phyloP scores from a whole-genome alignment of 1,284 basidiomycete species.

The Rhodotorula sp. region DNA sequence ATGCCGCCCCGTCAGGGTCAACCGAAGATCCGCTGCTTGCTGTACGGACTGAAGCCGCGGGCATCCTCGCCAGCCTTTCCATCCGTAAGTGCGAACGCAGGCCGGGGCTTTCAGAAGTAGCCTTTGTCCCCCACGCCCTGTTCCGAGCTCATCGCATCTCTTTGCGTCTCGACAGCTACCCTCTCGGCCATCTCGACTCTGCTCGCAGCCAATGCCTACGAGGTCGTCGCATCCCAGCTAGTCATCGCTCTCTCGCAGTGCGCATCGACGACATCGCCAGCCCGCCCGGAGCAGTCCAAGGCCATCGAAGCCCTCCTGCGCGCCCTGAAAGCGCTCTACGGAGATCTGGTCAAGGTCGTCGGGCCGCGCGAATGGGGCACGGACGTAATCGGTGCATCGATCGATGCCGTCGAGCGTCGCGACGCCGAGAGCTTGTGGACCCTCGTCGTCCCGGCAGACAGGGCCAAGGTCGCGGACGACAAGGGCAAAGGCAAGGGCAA shows the following conservation, averaged over 20 bases:
- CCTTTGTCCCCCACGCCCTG: background rate
- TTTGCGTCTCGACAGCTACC: constrained; percentile 9
- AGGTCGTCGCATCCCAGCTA: background rate
- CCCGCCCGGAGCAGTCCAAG: background rate
- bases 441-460: background rate
- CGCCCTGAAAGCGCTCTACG: constrained; percentile 37
- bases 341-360: constrained; percentile 33
- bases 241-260: background rate
- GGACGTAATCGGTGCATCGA: constrained; percentile 9
- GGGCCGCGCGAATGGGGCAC: constrained; percentile 33
- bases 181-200: constrained; percentile 21
- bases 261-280: background rate
- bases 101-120: background rate
- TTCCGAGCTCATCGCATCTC: too few relatives aligned
- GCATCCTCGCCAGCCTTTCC: constrained; percentile 23
- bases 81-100: constrained; percentile 13
- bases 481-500: constrained; percentile 21
- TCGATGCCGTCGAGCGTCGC: constrained; percentile 4
- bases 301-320: constrained; percentile 34
- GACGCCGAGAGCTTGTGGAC: constrained; percentile 8
- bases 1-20: background rate
- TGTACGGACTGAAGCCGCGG: constrained; percentile 10
- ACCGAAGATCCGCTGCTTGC: background rate
- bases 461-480: background rate
- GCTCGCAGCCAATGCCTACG: constrained; percentile 7